Evolutionary conservation across 495 filamentous ascomycete species (phyloP).

Genomic region (Immersiella caudata): DNA sequence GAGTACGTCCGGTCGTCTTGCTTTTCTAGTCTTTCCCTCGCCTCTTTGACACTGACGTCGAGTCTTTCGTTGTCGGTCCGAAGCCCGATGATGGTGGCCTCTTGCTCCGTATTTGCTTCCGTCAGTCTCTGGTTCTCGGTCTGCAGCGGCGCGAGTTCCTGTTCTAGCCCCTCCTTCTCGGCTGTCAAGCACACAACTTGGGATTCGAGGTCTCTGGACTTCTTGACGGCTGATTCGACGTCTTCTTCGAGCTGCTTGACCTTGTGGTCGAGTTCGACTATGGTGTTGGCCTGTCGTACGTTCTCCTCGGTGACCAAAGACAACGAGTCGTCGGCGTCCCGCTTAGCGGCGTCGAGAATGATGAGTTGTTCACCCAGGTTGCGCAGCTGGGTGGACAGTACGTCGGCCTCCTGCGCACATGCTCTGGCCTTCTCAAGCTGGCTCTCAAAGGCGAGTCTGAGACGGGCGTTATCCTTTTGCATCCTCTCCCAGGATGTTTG

Average conservation of each 20-base stretch:
- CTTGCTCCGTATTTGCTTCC: background rate
- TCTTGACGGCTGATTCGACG: background rate
- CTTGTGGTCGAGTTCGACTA: background rate
- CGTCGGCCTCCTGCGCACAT: background rate
- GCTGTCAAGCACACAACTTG: background rate
- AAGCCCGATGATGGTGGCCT: background rate
- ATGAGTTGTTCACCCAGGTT: background rate
- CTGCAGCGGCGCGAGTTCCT: conserved; percentile 5
- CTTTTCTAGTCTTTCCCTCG: background rate
- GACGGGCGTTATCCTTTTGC: background rate
- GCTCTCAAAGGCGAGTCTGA: background rate
- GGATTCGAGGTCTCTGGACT: background rate
- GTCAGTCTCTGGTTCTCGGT: conserved; percentile 10
- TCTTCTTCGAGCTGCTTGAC: background rate
- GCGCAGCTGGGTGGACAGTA: background rate
- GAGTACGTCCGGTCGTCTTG: conserved; percentile 5
- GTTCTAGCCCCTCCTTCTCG: conserved; percentile 12
- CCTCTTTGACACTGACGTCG: background rate
- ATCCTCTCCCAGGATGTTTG: conserved; percentile 5
- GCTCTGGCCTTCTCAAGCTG: conserved; percentile 13
- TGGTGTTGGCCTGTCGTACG: background rate
- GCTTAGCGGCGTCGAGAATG: background rate
- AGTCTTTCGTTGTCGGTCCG: conserved; percentile 2
- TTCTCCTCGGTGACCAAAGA: background rate
- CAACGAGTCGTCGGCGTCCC: background rate